Conservation (phyloP, 1,284 basidiomycete species). For the Cryptococcus maquisensis region DNA sequence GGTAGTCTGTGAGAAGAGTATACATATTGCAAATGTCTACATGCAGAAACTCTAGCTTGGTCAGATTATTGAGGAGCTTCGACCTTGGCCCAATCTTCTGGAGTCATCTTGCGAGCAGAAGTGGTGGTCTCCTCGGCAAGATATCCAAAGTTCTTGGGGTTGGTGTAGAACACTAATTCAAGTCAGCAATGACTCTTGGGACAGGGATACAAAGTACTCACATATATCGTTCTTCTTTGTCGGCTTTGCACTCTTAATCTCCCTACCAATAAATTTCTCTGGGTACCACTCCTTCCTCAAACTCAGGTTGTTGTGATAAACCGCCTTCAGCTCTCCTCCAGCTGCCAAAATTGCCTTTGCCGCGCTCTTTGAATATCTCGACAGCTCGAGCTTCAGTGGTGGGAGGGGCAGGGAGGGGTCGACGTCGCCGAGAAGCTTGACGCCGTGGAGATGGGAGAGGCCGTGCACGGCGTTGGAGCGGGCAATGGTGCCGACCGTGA, state of each 20-base stretch:
- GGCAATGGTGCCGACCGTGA: constrained; percentile 81
- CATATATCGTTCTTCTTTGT: constrained; percentile 79
- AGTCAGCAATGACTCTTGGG: constrained; percentile 12
- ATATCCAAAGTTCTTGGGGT: constrained; percentile 48
- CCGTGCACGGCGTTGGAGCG: constrained; percentile 83
- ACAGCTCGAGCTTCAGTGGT: constrained; percentile 75
- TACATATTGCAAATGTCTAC: background rate
- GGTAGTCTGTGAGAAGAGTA: background rate
- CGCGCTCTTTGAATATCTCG: constrained; percentile 79
- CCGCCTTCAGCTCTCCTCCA: constrained; percentile 81
- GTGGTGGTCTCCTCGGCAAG: constrained; percentile 28
- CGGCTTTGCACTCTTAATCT: constrained; percentile 66
- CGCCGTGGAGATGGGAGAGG: constrained; percentile 66
- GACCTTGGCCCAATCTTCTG: constrained; percentile 10
- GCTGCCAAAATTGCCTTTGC: constrained; percentile 75
- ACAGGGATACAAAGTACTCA: constrained; percentile 49
- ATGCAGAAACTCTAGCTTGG: background rate
- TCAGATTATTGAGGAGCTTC: background rate
- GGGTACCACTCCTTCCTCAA: constrained; percentile 73
- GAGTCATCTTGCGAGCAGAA: constrained; percentile 12
- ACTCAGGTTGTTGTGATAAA: constrained; percentile 85
- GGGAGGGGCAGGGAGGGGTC: constrained; percentile 49
- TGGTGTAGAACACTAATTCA: constrained; percentile 47
- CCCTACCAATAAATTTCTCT: constrained; percentile 54
- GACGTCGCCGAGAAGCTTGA: constrained; percentile 84